phyloP scores from a whole-genome alignment of 75 land plant genomes.

The Larix kaempferi region DNA sequence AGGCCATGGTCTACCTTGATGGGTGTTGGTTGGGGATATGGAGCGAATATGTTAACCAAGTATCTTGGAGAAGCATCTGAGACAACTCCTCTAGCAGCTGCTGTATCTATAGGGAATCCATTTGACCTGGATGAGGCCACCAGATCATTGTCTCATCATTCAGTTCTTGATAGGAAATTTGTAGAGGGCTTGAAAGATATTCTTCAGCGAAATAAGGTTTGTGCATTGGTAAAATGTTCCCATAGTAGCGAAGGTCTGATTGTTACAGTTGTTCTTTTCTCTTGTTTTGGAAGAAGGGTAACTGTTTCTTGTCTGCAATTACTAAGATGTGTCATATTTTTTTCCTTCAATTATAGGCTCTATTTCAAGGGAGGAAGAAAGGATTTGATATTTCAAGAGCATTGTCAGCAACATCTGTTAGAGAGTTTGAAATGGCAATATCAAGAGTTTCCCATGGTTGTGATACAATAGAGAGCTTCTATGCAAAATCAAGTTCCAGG shows the following conservation, averaged over 20 bases:
- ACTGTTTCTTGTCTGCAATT: neutral
- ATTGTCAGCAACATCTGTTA: conserved; percentile 66
- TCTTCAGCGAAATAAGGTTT: conserved; percentile 82
- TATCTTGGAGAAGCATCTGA: conserved; percentile 85
- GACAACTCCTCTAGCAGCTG: conserved; percentile 79
- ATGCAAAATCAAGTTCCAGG: conserved; percentile 55
- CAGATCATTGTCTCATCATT: conserved; percentile 32
- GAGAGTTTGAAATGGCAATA: conserved; percentile 86
- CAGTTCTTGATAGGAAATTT: conserved; percentile 46
- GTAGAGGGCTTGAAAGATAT: conserved; percentile 70
- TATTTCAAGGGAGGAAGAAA: conserved; percentile 79
- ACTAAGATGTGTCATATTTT: neutral
- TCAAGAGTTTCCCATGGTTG: conserved; percentile 80
- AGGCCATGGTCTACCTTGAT: conserved; percentile 86
- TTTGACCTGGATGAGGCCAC: conserved; percentile 82
- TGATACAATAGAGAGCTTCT: conserved; percentile 69
- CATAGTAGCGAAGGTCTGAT: neutral
- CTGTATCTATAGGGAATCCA: conserved; percentile 86
- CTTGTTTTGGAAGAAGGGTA: neutral
- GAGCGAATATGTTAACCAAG: conserved; percentile 95
- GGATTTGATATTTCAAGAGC: conserved; percentile 69
- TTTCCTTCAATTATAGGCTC: conserved; percentile 37
- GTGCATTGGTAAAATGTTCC: neutral
- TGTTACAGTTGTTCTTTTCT: neutral
- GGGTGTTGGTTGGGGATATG: conserved; percentile 94